Percentiles rank a stretch among this genome's conserved stretches.
phyloP scores from a whole-genome alignment of 2,329 filamentous ascomycete species.

The Arthrobotrys entomopaga region DNA sequence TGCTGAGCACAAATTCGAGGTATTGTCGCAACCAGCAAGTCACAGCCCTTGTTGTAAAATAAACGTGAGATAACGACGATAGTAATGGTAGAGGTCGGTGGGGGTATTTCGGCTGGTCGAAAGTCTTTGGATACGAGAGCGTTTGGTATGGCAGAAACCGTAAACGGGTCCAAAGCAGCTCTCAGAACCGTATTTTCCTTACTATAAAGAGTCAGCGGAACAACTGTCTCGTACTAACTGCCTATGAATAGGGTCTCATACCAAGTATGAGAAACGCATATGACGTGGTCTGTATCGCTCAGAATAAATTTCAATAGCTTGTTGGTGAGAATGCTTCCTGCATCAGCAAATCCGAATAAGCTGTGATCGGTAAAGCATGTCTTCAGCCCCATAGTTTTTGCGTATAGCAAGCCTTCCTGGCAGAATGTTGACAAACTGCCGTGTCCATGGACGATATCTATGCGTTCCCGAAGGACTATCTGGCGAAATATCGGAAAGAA shows the following conservation, averaged over 20 bases:
- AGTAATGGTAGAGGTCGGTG: conserved; percentile 76
- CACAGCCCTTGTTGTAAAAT: conserved; percentile 98
- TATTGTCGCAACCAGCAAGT: conserved; percentile 94
- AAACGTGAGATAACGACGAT: conserved; percentile 97
- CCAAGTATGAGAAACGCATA: conserved; percentile 98
- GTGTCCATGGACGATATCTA: conserved; percentile 98
- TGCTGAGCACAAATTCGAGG: conserved; percentile 89
- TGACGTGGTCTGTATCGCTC: conserved; percentile 97
- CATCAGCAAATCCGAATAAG: conserved; percentile 95
- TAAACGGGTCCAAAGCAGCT: conserved; percentile 91
- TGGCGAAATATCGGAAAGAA: conserved; percentile 98
- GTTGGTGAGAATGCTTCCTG: conserved; percentile 93
- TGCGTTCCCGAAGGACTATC: conserved; percentile 90
- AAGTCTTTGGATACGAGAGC: conserved; percentile 98
- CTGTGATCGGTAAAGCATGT: conserved; percentile 99
- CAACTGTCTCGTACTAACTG: background rate
- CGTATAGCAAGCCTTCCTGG: conserved; percentile 93
- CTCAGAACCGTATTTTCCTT: conserved; percentile 98
- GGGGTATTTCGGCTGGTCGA: conserved; percentile 67
- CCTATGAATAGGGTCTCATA: conserved; percentile 64
- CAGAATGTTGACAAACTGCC: conserved; percentile 91
- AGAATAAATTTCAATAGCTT: conserved; percentile 95
- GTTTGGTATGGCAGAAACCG: conserved; percentile 98
- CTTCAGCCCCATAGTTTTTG: conserved; percentile 91
- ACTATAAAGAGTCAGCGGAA: conserved; percentile 65